Evolutionary conservation across 2,329 filamentous ascomycete genomes (phyloP).

Genomic region (Scopulariopsis brevicaulis): DNA sequence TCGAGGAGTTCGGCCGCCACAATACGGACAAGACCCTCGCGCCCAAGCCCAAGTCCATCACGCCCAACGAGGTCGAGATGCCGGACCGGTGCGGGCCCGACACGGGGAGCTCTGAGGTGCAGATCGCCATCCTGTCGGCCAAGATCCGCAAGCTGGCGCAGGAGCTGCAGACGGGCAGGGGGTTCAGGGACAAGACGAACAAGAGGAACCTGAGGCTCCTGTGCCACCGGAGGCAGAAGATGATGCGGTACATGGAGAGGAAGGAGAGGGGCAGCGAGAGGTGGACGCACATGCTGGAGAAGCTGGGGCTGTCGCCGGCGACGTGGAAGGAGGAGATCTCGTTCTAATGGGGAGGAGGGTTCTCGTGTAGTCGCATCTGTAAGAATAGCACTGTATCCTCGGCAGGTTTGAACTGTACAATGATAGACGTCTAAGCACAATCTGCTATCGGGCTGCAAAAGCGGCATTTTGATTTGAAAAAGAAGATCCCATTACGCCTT

Average conservation of each 20-base stretch:
- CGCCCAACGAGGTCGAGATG: conserved; percentile 25
- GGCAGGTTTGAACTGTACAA: conserved; percentile 2
- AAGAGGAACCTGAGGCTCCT: conserved; percentile 80
- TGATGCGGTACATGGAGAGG: conserved; percentile 73
- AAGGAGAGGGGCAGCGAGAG: conserved; percentile 87
- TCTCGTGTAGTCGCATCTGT: conserved; percentile 1
- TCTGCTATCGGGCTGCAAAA: not conserved
- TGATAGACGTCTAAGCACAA: conserved; percentile 3
- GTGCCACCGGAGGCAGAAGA: conserved; percentile 80
- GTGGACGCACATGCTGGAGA: conserved; percentile 79
- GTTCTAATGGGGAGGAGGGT: conserved; percentile 35
- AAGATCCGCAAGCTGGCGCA: conserved; percentile 79
- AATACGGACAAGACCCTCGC: conserved; percentile 64
- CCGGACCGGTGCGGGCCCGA: conserved; percentile 67
- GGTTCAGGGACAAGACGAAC: conserved; percentile 84
- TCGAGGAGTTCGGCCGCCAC: conserved; percentile 84
- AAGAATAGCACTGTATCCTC: conserved; percentile 5
- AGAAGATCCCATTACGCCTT: not conserved
- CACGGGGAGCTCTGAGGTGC: conserved; percentile 94
- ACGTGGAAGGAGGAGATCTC: conserved; percentile 87
- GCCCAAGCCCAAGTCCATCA: conserved; percentile 42
- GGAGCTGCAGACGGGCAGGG: conserved; percentile 54
- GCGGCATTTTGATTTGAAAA: not conserved
- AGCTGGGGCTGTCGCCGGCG: conserved; percentile 73
- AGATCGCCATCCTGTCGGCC: conserved; percentile 86